Conservation (phyloP, 352 stramenopile species). For the Peronospora farinosa region DNA sequence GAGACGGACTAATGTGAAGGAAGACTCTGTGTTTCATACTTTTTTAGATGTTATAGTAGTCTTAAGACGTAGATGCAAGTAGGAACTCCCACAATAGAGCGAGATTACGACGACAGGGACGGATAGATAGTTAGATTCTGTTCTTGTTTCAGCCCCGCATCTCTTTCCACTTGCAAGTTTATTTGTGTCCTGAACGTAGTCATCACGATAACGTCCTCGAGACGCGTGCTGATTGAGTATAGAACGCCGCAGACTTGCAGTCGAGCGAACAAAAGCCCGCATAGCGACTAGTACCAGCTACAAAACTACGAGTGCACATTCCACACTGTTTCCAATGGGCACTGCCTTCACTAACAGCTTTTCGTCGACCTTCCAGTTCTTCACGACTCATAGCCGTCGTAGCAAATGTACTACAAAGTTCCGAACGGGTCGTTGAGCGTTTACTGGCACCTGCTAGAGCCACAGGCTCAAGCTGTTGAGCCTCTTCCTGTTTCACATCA, state of each 20-base stretch:
- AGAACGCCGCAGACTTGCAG: conserved; percentile 68
- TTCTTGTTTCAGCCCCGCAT: conserved; percentile 3
- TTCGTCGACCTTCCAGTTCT: conserved; percentile 35
- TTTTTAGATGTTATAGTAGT: conserved; percentile 11
- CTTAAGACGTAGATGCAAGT: conserved; percentile 1
- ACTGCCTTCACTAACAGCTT: conserved; percentile 47
- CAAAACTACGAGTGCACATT: conserved; percentile 59
- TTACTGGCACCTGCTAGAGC: conserved; percentile 65
- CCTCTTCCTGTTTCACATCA: conserved; percentile 52
- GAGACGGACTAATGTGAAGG: not conserved
- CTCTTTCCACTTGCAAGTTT: conserved; percentile 14
- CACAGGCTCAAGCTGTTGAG: conserved; percentile 48
- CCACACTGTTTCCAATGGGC: conserved; percentile 42
- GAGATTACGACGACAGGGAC: conserved; percentile 17
- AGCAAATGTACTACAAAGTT: conserved; percentile 61
- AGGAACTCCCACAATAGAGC: conserved; percentile 2
- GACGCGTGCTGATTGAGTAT: conserved; percentile 32
- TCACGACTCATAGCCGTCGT: conserved; percentile 36
- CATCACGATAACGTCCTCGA: conserved; percentile 30
- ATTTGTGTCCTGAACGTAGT: conserved; percentile 13
- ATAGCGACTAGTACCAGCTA: conserved; percentile 45
- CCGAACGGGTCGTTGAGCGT: conserved; percentile 38
- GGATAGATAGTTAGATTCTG: conserved; percentile 1
- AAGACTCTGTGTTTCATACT: conserved; percentile 4
- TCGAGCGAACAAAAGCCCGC: conserved; percentile 63